Evolutionary conservation across 768 basidiomycete genomes (phyloP).

Genomic region (Boletellus ananas): DNA sequence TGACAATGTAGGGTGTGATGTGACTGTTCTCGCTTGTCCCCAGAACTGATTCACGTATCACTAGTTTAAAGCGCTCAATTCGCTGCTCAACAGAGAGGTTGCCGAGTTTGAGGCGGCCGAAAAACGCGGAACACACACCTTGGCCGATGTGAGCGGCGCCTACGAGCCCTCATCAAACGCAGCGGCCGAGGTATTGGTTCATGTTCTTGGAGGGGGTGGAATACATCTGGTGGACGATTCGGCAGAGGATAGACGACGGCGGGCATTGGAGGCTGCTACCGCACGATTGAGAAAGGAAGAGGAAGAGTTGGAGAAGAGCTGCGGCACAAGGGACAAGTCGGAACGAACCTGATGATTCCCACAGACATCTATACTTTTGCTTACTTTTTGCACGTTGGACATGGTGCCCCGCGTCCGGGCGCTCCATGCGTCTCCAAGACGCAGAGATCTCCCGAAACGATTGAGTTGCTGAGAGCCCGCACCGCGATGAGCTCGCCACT

Average conservation of each 20-base stretch:
- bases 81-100: constrained; percentile 69
- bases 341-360: background rate
- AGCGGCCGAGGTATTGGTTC: constrained; percentile 51
- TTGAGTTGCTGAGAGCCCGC: too few relatives aligned
- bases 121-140: constrained; percentile 50
- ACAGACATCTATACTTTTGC: background rate
- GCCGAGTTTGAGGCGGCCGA: constrained; percentile 58
- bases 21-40: background rate
- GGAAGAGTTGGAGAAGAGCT: constrained; percentile 67
- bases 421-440: too few relatives aligned
- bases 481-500: constrained; percentile 1
- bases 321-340: constrained; percentile 47
- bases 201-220: constrained; percentile 52
- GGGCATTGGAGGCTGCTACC: constrained; percentile 59
- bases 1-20: constrained; percentile 53
- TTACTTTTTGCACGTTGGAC: background rate
- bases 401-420: too few relatives aligned
- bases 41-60: background rate
- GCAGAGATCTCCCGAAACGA: too few relatives aligned
- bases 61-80: constrained; percentile 73
- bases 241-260: constrained; percentile 52
- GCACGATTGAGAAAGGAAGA: constrained; percentile 59
- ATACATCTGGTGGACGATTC: constrained; percentile 38
- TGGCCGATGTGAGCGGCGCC: constrained; percentile 33
- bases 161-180: constrained; percentile 54